Evolutionary conservation across 2,329 filamentous ascomycete species (phyloP), one percentile per base, ranked within the genome.

Genomic region (Lachnellula subtilissima): DNA sequence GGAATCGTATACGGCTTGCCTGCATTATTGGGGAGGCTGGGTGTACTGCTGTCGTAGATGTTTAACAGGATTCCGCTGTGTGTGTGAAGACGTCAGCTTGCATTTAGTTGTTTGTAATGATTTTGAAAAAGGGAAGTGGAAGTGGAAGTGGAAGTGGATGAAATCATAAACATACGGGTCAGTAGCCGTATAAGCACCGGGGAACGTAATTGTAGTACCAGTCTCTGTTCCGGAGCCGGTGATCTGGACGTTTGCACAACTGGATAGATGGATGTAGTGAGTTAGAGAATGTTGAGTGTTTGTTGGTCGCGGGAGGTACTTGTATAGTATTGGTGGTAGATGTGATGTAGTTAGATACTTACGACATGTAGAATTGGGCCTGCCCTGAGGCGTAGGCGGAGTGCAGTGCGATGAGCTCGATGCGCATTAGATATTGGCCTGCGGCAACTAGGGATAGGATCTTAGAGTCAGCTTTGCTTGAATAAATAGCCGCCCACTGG

Each of bases 401-500:
- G 68, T 81, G 78, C 36, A 81, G 72, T 3, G 64, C 64, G 39
- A 80, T 70, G 46, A 79, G 72, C 72, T 83, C 80, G 37, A 78
- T 74, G 37, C 79, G 75, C 68, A 83, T 72, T 32, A 83, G 73
- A 61, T 83, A 83, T 50, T 83, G 74, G 35, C 80, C 80, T 1
- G 78, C 71, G 1, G 78, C 76, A 56, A 82, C 73, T 32, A 12
- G 28, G 28, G 28, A 32, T 9, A 32, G 3, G 28, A 32, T 32
- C 9, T 32, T 32, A 9, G 28, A 4, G 11, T 32, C 9, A 32
- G 28, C 28, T 11, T 32, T 32, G 28, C 28, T 4, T 12, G 4
- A 1, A 32, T 12, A 32, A 11, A 32, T 4, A 3, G 2, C 22
- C 22, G 28, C 28, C 28, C 28, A 28, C 25, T 32, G 28, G 28